Conservation (phyloP, 177 flowering plant genomes). For the Vitis hybrid region DNA sequence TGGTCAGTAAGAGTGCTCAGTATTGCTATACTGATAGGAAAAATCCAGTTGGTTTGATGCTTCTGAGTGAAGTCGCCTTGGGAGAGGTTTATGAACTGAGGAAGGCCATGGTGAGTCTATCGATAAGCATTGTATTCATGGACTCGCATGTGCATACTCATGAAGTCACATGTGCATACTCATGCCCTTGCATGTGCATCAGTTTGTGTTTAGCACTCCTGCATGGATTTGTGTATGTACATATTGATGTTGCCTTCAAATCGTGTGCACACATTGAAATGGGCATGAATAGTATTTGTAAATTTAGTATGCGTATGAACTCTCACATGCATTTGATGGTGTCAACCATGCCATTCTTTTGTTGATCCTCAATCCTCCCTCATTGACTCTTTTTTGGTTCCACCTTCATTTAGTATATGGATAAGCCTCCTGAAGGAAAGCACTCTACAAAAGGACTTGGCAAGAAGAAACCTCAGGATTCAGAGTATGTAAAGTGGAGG, state of each 20-base stretch:
- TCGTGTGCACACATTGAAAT: background rate
- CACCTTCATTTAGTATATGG: slow-evolving; percentile 61
- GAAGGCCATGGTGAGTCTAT: slow-evolving; percentile 61
- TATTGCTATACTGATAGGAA: slow-evolving; percentile 74
- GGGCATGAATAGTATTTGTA: background rate
- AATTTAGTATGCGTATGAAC: background rate
- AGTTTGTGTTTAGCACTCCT: background rate
- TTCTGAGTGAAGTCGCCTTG: slow-evolving; percentile 95
- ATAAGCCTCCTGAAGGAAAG: slow-evolving; percentile 86
- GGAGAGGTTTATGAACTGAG: slow-evolving; percentile 85
- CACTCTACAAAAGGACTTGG: slow-evolving; percentile 98
- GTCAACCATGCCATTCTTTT: background rate
- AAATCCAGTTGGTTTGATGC: slow-evolving; percentile 89
- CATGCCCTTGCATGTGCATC: background rate
- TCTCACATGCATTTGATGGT: background rate
- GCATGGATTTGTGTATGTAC: background rate
- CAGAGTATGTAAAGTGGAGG: slow-evolving; percentile 77
- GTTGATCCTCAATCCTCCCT: background rate
- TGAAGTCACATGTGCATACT: background rate
- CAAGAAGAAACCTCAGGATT: slow-evolving; percentile 64
- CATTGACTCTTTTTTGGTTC: background rate
- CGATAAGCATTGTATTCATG: background rate
- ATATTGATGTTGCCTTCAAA: too few species aligned
- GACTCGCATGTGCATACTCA: background rate
- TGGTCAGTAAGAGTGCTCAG: slow-evolving; percentile 99